A percentile compares a stretch with the other conserved stretches of the same genome.
Conservation (phyloP, 768 basidiomycete genomes). For the Lactifluus subvellereus region DNA sequence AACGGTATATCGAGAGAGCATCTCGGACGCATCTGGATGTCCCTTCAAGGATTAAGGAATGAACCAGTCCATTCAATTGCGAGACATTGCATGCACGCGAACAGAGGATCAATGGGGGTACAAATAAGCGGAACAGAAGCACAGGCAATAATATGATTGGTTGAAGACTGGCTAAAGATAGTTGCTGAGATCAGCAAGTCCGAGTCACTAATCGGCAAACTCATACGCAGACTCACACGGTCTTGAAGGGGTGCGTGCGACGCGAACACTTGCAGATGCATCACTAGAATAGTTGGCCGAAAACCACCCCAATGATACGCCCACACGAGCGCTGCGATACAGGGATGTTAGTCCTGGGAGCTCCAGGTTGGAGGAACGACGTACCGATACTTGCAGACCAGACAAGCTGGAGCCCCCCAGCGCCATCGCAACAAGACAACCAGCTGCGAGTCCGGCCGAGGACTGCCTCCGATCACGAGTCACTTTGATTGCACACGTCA, state of each 20-base stretch:
- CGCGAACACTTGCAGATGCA: not conserved
- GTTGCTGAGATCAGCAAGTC: not conserved
- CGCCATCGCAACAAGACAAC: constrained; percentile 2
- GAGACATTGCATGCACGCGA: not conserved
- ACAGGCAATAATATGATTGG: no score
- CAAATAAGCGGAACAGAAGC: not conserved
- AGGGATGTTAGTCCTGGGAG: not conserved
- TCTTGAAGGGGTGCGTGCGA: not conserved
- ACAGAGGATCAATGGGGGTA: not conserved
- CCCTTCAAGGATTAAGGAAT: not conserved
- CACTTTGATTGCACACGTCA: not conserved
- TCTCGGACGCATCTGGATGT: no score
- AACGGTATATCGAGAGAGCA: no score
- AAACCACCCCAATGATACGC: constrained; percentile 2
- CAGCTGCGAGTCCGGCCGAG: constrained; percentile 3
- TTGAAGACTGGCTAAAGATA: not conserved
- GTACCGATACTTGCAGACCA: constrained; percentile 13
- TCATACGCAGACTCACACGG: not conserved
- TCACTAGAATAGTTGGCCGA: constrained; percentile 2
- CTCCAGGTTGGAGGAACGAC: not conserved
- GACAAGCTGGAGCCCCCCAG: not conserved
- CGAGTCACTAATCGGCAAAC: not conserved
- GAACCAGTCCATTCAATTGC: not conserved
- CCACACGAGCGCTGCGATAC: constrained; percentile 1
- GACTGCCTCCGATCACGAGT: not conserved